A percentile compares a stretch with the other conserved stretches of the same genome.
phyloP scores from a whole-genome alignment of 2,329 filamentous ascomycete genomes.

The Lecanicillium sp. region DNA sequence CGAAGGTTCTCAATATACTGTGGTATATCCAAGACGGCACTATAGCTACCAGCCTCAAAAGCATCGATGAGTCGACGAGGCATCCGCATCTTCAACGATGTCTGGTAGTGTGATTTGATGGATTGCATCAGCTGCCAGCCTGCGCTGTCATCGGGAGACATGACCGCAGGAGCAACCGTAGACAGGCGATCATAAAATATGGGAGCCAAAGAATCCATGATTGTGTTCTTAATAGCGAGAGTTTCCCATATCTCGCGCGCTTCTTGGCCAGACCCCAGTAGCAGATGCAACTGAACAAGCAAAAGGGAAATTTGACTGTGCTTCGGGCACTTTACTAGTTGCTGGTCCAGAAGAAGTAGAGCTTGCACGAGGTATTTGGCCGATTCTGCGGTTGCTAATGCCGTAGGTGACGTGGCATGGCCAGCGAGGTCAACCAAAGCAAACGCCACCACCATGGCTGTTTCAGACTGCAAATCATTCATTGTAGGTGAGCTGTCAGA shows the following conservation, averaged over 20 bases:
- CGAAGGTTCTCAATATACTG: slow-evolving; percentile 35
- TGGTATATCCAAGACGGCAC: slow-evolving; percentile 40
- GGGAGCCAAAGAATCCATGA: slow-evolving; percentile 48
- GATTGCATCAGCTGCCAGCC: slow-evolving; percentile 32
- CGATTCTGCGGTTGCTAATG: slow-evolving; percentile 11
- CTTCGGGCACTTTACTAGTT: slow-evolving; percentile 35
- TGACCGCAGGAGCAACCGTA: slow-evolving; percentile 36
- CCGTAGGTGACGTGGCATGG: not conserved
- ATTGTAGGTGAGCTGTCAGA: not conserved
- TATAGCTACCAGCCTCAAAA: slow-evolving; percentile 42
- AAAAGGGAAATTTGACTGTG: slow-evolving; percentile 41
- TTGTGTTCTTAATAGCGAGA: slow-evolving; percentile 48
- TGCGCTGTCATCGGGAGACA: slow-evolving; percentile 22
- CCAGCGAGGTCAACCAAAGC: slow-evolving; percentile 22
- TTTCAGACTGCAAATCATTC: slow-evolving; percentile 21
- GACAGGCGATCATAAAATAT: slow-evolving; percentile 49
- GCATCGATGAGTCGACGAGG: slow-evolving; percentile 34
- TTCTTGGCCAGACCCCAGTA: slow-evolving; percentile 40
- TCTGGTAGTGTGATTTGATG: slow-evolving; percentile 37
- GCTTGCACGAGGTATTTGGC: slow-evolving; percentile 37
- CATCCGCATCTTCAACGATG: slow-evolving; percentile 39
- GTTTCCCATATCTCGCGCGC: slow-evolving; percentile 41
- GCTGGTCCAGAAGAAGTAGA: slow-evolving; percentile 40
- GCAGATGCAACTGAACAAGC: slow-evolving; percentile 42
- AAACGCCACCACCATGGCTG: slow-evolving; percentile 27